phyloP scores from a whole-genome alignment of 169 alveolate genomes.

The Eimeria sp. region DNA sequence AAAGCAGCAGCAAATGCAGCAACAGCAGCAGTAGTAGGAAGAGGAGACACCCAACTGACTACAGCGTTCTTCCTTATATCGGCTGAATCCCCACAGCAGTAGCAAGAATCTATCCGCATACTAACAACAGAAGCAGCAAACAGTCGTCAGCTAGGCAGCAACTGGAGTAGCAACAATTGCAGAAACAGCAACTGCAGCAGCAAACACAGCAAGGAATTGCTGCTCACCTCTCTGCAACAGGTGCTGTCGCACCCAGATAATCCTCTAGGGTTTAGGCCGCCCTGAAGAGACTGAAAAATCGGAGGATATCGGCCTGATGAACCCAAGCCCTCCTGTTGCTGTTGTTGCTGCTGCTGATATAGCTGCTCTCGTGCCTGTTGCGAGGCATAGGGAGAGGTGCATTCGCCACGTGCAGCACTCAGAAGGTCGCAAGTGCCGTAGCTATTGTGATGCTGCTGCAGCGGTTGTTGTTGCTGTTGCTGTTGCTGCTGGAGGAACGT shows the following conservation, averaged over 20 bases:
- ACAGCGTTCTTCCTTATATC: neutral
- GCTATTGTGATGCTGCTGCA: neutral
- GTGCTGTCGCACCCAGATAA: conserved; percentile 31
- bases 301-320: neutral
- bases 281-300: neutral
- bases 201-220: neutral
- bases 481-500: conserved; percentile 36
- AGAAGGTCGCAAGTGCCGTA: conserved; percentile 25
- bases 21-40: neutral
- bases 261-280: neutral
- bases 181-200: neutral
- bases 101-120: neutral
- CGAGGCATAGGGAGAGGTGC: conserved; percentile 31
- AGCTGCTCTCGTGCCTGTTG: conserved; percentile 15
- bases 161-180: neutral
- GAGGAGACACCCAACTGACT: neutral
- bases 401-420: conserved; percentile 51
- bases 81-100: neutral
- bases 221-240: conserved; percentile 56
- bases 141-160: neutral
- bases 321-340: neutral
- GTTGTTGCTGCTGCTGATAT: conserved; percentile 31
- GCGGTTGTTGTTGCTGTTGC: conserved; percentile 32
- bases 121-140: neutral
- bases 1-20: conserved; percentile 7